Evolutionary conservation across 768 basidiomycete genomes (phyloP), one percentile per base, ranked within the genome.

Genomic region (Leccinum variicolor): DNA sequence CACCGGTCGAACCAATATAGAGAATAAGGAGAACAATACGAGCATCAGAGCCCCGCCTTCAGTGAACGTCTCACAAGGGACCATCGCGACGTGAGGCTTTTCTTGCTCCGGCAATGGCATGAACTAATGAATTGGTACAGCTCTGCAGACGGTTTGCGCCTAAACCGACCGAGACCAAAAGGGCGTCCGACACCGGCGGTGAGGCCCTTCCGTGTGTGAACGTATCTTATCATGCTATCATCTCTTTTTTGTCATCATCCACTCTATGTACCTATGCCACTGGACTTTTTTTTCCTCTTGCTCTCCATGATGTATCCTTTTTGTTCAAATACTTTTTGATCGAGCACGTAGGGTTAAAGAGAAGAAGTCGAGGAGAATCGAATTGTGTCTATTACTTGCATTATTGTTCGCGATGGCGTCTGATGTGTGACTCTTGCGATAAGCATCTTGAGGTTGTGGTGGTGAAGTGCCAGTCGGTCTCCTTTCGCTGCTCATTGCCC

Each of bases 21-120:
- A 83, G 57, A 81, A 81, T 62, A 81, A 86, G 68, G 83, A 86
- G 69, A 85, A 84, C 29, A 69, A 66, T 41, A 55, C 61, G 29
- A 52, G 54, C 6, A 52, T 57, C 1, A 51, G 56, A 26, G 45
- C 51, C 26, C 51, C 47, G 4, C 36, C 50, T 3, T 54, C 41
- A 6, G 62, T 60, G 7, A 71, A 73, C n/a, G 36, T 56, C 19
- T 73, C 74, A 56, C 68, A 73, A 66, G 66, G 76, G 61, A 60
- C 67, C 31, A 73, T 83, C 56, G 79, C 77, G 73, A 85, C 81
- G 89, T 90, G 68, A 63, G 85, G 82, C 4, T 25, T 17, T 19
- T 43, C 19, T 5, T 50, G 6, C 17, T 25, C 47, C 4, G 23
- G 53, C 5, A 56, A 45, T 19, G n/a, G 14, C 26, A 29, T 34